Evolutionary conservation across 1,284 basidiomycete genomes (phyloP).

Genomic region (Tilletia setariae): DNA sequence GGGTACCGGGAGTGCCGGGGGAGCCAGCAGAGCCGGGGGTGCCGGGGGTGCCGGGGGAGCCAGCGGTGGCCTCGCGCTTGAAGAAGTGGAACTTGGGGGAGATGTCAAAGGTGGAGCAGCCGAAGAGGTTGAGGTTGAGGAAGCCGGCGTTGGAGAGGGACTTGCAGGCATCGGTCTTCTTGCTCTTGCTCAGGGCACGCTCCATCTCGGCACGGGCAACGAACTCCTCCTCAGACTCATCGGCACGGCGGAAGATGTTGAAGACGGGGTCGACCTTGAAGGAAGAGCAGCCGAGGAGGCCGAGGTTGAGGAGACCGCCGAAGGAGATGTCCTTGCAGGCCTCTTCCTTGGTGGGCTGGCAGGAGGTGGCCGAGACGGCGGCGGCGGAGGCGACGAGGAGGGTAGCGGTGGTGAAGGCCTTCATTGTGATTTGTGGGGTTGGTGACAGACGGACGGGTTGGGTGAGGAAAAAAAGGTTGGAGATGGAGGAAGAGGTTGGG

Average conservation of each 20-base stretch:
- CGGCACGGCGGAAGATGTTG: not conserved
- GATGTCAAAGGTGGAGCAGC: slow-evolving; percentile 5
- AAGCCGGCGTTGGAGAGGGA: not conserved
- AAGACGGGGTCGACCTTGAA: slow-evolving; percentile 15
- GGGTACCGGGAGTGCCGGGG: slow-evolving; percentile 1
- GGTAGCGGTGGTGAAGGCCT: slow-evolving; percentile 10
- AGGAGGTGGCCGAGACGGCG: not conserved
- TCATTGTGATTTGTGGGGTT: slow-evolving; percentile 1
- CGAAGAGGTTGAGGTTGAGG: slow-evolving; percentile 17
- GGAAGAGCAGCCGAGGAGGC: slow-evolving; percentile 10
- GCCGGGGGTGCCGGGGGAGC: not conserved
- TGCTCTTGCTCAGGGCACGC: not conserved
- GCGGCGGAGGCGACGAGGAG: slow-evolving; percentile 5
- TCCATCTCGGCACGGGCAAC: slow-evolving; percentile 15
- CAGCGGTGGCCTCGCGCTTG: not conserved
- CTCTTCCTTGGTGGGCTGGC: not conserved
- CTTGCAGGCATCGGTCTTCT: slow-evolving; percentile 8
- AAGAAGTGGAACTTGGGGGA: slow-evolving; percentile 7
- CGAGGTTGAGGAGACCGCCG: slow-evolving; percentile 15
- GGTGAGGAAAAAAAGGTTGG: not conserved
- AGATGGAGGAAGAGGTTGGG: not conserved
- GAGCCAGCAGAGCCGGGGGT: slow-evolving; percentile 11
- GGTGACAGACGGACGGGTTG: not conserved
- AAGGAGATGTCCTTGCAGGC: slow-evolving; percentile 4
- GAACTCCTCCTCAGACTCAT: slow-evolving; percentile 12